Evolutionary conservation across 495 filamentous ascomycete genomes (phyloP), one percentile per base, ranked within the genome.

Genomic region (Penicillium steckii): DNA sequence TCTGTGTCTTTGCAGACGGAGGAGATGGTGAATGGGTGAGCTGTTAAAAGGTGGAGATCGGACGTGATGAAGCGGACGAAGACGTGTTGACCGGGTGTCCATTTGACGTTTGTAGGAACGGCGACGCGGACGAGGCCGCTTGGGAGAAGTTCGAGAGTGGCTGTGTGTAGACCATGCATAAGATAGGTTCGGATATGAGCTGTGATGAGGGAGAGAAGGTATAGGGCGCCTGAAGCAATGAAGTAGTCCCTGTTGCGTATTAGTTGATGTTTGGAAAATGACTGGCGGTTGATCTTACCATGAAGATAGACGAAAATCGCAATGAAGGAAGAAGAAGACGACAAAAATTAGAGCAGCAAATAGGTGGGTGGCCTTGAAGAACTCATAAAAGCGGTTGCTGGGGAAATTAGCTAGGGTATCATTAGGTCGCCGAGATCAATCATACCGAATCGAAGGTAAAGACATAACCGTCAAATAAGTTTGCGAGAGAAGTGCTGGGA

Each of bases 11-110:
- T 51, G 12, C 69, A 66, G 15, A 68, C 46, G 0, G 77, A 79
- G 48, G 69, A 73, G 29, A 80, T 76, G 18, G 77, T 81, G 65
- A 82, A 82, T 0, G 79, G 78, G 50, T 81, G 78, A 4, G 72
- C 60, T n/a, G 68, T 69, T 10, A 77, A 57, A 2, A 64, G 51
- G 38, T 79, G 71, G 21, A 71, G 44, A n/a, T 71, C 71, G 7
- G 71, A 58, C 5, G 55, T 66, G 4, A 70, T 46, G 59, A 80
- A 79, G 3, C 78, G 78, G 13, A 81, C 47, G 59, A 77, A 82
- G 27, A 72, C 66, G 49, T 82, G 79, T 48, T 80, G 78, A 4
- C 75, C 78, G 0, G 77, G 68, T 1, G 40, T 56, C 79, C 79
- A 82, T 37, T 50, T 50, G 12, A 75, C 61, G 17, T 71, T 61